A percentile compares a stretch with the other conserved stretches of the same genome.
Conservation (phyloP, 2,329 filamentous ascomycete species). For the Pseudodiploospora longispora region DNA sequence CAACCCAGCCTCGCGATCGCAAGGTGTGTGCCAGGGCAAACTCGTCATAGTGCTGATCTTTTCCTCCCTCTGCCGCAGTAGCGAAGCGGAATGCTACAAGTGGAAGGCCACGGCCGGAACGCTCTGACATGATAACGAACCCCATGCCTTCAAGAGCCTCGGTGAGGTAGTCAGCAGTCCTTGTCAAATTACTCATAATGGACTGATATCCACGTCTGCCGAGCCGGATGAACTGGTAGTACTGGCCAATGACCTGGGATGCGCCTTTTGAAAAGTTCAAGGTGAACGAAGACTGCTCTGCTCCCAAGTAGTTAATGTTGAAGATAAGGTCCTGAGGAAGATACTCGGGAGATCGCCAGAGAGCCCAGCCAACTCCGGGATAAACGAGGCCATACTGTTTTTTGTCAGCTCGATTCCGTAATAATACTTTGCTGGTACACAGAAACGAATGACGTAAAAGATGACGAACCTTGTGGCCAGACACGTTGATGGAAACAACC, state of each 20-base stretch:
- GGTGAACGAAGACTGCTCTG: conserved; percentile 91
- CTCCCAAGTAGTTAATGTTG: conserved; percentile 98
- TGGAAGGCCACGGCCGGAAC: conserved; percentile 68
- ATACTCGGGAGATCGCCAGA: conserved; percentile 78
- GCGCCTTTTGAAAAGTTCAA: conserved; percentile 97
- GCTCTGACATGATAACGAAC: conserved; percentile 83
- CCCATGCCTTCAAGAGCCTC: conserved; percentile 64
- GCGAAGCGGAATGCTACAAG: conserved; percentile 81
- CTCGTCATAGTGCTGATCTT: conserved; percentile 59
- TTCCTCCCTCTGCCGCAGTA: conserved; percentile 37
- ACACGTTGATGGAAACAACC: conserved; percentile 90
- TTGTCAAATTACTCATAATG: conserved; percentile 91
- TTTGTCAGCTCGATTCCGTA: no score
- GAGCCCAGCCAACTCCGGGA: conserved; percentile 87
- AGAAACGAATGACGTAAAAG: no score
- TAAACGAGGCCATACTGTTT: conserved; percentile 58
- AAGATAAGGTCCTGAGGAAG: conserved; percentile 90
- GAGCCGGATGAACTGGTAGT: conserved; percentile 93
- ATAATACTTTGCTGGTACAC: not conserved
- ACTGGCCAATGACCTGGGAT: conserved; percentile 90
- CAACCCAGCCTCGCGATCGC: conserved; percentile 81
- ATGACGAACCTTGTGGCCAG: conserved; percentile 65
- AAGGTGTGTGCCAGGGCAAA: conserved; percentile 78
- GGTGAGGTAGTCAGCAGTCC: conserved; percentile 80
- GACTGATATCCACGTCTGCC: conserved; percentile 85